A percentile compares a stretch with the other conserved stretches of the same genome.
phyloP scores from a whole-genome alignment of 805 yeast genomes.

The Yarrowia phangngaensis region DNA sequence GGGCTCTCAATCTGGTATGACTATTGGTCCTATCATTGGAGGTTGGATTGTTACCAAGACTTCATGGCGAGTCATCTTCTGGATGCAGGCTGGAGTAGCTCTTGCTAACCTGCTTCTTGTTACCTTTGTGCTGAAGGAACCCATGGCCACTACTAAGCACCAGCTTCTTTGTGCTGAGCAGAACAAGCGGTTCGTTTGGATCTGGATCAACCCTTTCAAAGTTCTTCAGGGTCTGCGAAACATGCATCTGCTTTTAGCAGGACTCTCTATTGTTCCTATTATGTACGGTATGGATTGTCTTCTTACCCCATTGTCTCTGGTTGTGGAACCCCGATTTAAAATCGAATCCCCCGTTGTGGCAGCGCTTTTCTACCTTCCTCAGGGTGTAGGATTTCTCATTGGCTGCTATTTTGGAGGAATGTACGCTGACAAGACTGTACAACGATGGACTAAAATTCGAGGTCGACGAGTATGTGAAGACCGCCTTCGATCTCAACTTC shows the following conservation, averaged over 20 bases:
- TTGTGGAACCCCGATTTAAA: conserved; percentile 54
- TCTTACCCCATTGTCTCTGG: conserved; percentile 54
- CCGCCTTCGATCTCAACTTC: conserved; percentile 44
- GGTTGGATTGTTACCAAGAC: conserved; percentile 51
- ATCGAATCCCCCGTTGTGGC: conserved; percentile 49
- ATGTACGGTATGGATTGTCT: conserved; percentile 51
- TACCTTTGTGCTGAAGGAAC: conserved; percentile 47
- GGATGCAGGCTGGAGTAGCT: conserved; percentile 48
- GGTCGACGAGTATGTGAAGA: conserved; percentile 53
- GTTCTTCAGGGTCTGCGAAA: conserved; percentile 45
- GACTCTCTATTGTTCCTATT: conserved; percentile 42
- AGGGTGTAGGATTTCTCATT: conserved; percentile 51
- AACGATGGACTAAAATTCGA: conserved; percentile 41
- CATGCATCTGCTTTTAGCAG: conserved; percentile 37
- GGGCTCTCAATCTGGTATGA: conserved; percentile 55
- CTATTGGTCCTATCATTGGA: conserved; percentile 52
- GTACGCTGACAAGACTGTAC: conserved; percentile 50
- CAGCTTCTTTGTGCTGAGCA: conserved; percentile 16
- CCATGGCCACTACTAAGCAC: conserved; percentile 24
- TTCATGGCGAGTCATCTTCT: conserved; percentile 53
- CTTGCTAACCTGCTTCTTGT: conserved; percentile 40
- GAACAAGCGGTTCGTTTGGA: conserved; percentile 43
- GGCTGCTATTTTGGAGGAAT: conserved; percentile 54
- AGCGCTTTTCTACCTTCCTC: conserved; percentile 53
- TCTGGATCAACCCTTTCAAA: conserved; percentile 47